Conservation (phyloP, 257 asterid species). For the Nyctanthes arbortristis region DNA sequence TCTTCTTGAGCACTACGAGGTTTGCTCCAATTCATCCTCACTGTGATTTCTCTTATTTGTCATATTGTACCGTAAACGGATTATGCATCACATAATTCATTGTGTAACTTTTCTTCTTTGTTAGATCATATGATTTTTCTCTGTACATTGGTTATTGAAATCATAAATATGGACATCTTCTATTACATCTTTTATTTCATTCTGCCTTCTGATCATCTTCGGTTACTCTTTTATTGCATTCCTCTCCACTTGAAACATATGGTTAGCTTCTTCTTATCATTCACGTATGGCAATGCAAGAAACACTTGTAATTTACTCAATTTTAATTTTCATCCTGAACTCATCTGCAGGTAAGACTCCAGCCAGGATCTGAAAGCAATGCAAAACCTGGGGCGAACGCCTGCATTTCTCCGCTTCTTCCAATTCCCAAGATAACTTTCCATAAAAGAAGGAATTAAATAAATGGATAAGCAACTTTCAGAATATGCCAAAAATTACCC, state of each 20-base stretch:
- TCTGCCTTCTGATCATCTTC: constrained; percentile 2
- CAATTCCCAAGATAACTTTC: constrained; percentile 35
- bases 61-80: not conserved
- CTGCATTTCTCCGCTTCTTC: constrained; percentile 32
- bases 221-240: not conserved
- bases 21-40: not conserved
- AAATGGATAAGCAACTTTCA: constrained; percentile 4
- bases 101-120: not conserved
- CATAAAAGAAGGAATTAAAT: constrained; percentile 20
- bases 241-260: not conserved
- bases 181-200: not conserved
- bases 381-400: constrained; percentile 27
- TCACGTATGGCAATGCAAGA: not conserved
- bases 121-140: not conserved
- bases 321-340: not conserved
- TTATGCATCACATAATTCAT: not conserved
- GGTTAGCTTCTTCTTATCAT: not conserved
- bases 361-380: constrained; percentile 33
- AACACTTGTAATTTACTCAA: not conserved
- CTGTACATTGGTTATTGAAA: not conserved
- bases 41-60: not conserved
- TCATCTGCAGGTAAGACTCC: constrained; percentile 34
- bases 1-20: constrained; percentile 40
- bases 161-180: not conserved
- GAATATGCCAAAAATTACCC: not conserved